Conservation (phyloP, 768 basidiomycete species). For the Cyathus striatus region DNA sequence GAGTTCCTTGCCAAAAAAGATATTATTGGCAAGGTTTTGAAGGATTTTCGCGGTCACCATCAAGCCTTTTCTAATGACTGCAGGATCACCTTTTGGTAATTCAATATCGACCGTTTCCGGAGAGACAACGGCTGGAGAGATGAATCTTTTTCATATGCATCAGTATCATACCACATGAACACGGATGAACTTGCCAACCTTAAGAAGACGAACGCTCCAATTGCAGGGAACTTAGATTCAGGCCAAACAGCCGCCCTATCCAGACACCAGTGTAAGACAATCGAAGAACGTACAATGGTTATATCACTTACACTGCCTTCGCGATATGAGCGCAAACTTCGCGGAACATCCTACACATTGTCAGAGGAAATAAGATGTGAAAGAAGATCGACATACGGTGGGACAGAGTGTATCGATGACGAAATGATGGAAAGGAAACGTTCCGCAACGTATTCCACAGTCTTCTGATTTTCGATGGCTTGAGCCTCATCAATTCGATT, state of each 20-base stretch:
- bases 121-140: conserved; percentile 85
- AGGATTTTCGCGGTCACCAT: conserved; percentile 89
- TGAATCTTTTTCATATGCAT: conserved; percentile 63
- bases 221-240: conserved; percentile 72
- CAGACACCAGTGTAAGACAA: conserved; percentile 4
- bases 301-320: conserved; percentile 59
- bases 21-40: conserved; percentile 91
- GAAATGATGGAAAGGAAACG: conserved; percentile 74
- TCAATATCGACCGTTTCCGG: conserved; percentile 85
- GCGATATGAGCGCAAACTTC: conserved; percentile 84
- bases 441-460: conserved; percentile 67
- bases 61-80: conserved; percentile 65
- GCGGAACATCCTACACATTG: conserved; percentile 63
- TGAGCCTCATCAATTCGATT: conserved; percentile 52
- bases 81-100: conserved; percentile 55
- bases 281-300: background rate
- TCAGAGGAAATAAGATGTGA: conserved; percentile 6
- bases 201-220: conserved; percentile 90
- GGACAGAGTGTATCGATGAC: conserved; percentile 63
- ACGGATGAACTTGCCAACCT: conserved; percentile 34
- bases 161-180: background rate
- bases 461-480: conserved; percentile 59
- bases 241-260: conserved; percentile 67
- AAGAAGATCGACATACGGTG: conserved; percentile 50
- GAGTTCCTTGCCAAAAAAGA: conserved; percentile 87